Evolutionary conservation across 768 basidiomycete species (phyloP), one percentile per base, ranked within the genome.

Genomic region (Lactarius sanguifluus): DNA sequence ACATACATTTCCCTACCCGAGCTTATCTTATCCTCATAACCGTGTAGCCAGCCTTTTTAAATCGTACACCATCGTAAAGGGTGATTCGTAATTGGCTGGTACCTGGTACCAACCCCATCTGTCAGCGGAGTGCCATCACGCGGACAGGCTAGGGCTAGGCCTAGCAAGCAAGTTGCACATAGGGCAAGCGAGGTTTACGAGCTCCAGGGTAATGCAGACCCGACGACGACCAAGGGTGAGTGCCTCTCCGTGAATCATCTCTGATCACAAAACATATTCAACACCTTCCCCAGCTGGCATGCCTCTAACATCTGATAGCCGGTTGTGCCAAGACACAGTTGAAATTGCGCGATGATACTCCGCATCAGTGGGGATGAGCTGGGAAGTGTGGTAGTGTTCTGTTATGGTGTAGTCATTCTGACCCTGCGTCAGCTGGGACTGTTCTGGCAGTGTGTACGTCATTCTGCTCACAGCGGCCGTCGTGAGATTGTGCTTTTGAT

Each of bases 261-360:
- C 58, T 16, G n/a, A 38, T 67, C 43, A 67, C 58, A 67, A 64
- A 47, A 50, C 58, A 67, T 40, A 67, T 10, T 52, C 62, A 40
- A 47, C 28, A 5, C 52, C 52, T 30, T 54, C 62, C 32, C 54
- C 58, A 32, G 50, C 43, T n/a, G 66, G 23, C 20, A 30, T 38
- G 56, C 66, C 58, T 56, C 62, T 64, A 34, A 50, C 28, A 18
- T 60, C 61, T 8, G 58, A 62, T 43, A 56, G 25, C 25, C 58
- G 18, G 54, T 45, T 59, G 36, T 67, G 62, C 66, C 66, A 67
- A 38, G 66, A 59, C 34, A 20, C 32, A 38, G 41, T 59, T 55
- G 62, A 36, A 5, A 54, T 36, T 59, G 36, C 66, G 32, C 52
- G 62, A 20, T 6, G 34, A 43, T 67, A 67, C 18, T 52, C 30